Percentiles rank a stretch among this genome's conserved stretches.
Conservation (phyloP, 1,139 yeast genomes). For the Yamadazyma blattariae region DNA sequence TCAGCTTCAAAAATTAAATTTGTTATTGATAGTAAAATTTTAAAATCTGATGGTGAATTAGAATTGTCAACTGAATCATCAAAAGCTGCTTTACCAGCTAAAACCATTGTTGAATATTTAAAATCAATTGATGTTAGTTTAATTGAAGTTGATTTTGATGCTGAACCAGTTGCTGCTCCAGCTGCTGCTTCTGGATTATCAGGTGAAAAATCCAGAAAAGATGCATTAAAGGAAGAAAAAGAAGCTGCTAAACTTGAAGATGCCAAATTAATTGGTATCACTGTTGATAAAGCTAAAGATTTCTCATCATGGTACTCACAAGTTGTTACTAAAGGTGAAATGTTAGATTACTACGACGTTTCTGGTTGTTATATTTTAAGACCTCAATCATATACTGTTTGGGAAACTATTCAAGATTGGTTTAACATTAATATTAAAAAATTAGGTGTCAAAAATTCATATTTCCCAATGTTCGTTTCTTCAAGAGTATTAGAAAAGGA, state of each 20-base stretch:
- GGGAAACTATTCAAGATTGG: constrained; percentile 93
- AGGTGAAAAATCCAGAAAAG: constrained; percentile 24
- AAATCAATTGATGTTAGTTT: constrained; percentile 56
- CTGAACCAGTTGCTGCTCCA: constrained; percentile 38
- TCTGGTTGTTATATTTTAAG: constrained; percentile 98
- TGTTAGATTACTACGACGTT: constrained; percentile 97
- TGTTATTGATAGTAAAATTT: constrained; percentile 59
- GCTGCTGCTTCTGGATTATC: constrained; percentile 14
- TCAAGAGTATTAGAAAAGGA: constrained; percentile 90
- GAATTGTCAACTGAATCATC: constrained; percentile 59
- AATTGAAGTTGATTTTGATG: constrained; percentile 57
- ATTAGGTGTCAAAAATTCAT: constrained; percentile 90
- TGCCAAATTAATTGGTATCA: constrained; percentile 93
- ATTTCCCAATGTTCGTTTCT: constrained; percentile 98
- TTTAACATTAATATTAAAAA: constrained; percentile 78
- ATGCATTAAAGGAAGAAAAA: constrained; percentile 31
- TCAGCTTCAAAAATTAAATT: constrained; percentile 65
- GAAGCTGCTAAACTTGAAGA: constrained; percentile 67
- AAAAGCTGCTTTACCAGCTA: constrained; percentile 55
- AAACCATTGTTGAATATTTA: constrained; percentile 52
- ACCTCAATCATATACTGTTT: constrained; percentile 90
- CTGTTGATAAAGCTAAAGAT: constrained; percentile 87
- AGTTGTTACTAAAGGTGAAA: constrained; percentile 91
- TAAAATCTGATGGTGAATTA: constrained; percentile 41
- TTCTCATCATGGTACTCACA: constrained; percentile 98